Base-by-base conservation (phyloP, 2,329 filamentous ascomycete genomes). In the Aspergillus quadrilineatus region DNA sequence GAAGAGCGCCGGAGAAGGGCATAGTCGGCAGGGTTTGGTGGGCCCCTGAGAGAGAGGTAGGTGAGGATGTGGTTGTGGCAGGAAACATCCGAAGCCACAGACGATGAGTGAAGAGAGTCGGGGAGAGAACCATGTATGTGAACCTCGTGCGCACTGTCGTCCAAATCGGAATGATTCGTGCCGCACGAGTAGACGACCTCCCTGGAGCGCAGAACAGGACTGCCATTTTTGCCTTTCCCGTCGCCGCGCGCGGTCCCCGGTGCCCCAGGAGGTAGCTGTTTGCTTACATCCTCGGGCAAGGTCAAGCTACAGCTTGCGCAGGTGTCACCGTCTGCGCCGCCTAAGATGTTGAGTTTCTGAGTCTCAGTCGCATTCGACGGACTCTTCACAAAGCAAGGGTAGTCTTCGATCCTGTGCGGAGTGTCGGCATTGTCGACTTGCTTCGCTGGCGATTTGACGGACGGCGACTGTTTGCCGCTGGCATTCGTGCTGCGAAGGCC, bases 261-360 rank as follows among this genome's bases (percentile, higher is more conserved):
- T 2, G 80, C 79, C 17, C 80, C 80, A 7, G 75, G 74, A 12
- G 82, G 80, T 3, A 85, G 74, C 60, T 79, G 75, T 61, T 79
- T 79, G 70, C 78, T 80, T 63, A 81, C 76, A 64, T 78, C 76
- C 62, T 81, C 79, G 7, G 82, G 82, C 1, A 85, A 72, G 6
- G 79, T 77, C 65, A 85, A 77, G 60, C 77, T 79, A 68, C 82
- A 85, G 68, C 82, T 84, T 53, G 82, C 81, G 69, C 82, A 85
- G 10, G 78, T 79, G 45, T 83, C 81, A 42, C 76, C 74, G 54
- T 83, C 80, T 2, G 75, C 66, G 28, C 73, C 70, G 42, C 72
- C 70, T 41, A 73, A 67, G n/a, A 72, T 73, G 60, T 74, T 78
- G 30, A 74, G 63, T 53, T 69, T 76, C n/a, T 81, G 78, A 14